Evolutionary conservation across 306 rosid genomes (phyloP).

Genomic region (Begonia masoniana): DNA sequence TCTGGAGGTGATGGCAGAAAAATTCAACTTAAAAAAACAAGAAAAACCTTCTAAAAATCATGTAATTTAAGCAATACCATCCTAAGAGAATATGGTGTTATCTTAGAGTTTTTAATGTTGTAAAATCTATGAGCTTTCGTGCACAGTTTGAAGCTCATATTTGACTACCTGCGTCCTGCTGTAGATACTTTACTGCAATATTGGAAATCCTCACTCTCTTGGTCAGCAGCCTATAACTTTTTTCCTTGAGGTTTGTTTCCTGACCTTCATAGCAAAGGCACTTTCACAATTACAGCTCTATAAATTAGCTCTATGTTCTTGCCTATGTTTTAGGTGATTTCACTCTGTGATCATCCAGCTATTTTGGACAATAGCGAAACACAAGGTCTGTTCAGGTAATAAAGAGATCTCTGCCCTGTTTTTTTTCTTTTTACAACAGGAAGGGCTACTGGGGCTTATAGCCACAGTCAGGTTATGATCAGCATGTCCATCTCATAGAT

Average conservation of each 20-base stretch:
- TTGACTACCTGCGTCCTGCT: background rate
- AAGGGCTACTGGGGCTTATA: too few relatives aligned
- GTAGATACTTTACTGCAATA: conserved; percentile 87
- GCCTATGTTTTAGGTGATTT: conserved; percentile 55
- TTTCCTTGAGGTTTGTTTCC: conserved; percentile 94
- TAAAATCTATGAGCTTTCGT: too few relatives aligned
- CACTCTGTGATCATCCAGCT: conserved; percentile 72
- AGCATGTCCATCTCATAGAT: background rate
- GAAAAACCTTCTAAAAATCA: too few relatives aligned
- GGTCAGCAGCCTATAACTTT: conserved; percentile 74
- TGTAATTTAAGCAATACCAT: too few relatives aligned
- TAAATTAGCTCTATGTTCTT: conserved; percentile 5
- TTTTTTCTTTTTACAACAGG: conserved; percentile 8
- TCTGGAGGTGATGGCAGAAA: too few relatives aligned
- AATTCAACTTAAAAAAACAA: too few relatives aligned
- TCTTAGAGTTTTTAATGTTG: too few relatives aligned
- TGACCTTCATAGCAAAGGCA: conserved; percentile 8
- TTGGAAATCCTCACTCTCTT: conserved; percentile 93
- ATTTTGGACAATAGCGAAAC: conserved; percentile 81
- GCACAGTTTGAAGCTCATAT: too few relatives aligned
- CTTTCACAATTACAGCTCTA: background rate
- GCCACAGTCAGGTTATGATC: conserved; percentile 75
- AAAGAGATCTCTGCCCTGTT: conserved; percentile 8
- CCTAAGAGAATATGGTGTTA: too few relatives aligned
- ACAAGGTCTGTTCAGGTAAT: conserved; percentile 91